A percentile compares a stretch with the other conserved stretches of the same genome.
Evolutionary conservation across 140 eudicot genomes (phyloP).

Genomic region (Bidens hawaiensis): DNA sequence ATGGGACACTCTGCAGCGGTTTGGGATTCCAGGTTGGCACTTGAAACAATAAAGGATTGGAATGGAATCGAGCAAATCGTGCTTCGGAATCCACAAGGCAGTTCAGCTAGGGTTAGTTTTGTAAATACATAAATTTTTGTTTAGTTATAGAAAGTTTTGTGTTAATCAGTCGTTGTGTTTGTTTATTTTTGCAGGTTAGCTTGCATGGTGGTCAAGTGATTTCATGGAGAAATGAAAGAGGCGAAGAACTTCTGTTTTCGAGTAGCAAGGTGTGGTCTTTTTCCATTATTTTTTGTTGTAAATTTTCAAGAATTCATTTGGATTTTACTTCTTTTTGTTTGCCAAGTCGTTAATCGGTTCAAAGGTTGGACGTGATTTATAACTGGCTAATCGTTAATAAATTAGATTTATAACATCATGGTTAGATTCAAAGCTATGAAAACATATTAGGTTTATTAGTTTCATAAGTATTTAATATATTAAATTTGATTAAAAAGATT

Average conservation of each 20-base stretch:
- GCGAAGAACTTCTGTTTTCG: constrained; percentile 83
- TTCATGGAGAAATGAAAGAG: constrained; percentile 83
- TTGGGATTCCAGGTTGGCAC: constrained; percentile 64
- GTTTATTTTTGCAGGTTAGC: constrained; percentile 45
- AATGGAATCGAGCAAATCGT: constrained; percentile 68
- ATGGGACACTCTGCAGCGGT: constrained; percentile 75
- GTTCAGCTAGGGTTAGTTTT: constrained; percentile 54
- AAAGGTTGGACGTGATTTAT: background rate
- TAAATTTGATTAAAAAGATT: background rate
- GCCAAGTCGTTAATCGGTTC: background rate
- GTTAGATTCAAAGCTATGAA: background rate
- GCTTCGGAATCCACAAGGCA: constrained; percentile 73
- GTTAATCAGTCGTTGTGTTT: background rate
- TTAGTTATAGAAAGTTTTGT: background rate
- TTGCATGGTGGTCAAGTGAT: constrained; percentile 80
- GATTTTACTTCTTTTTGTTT: background rate
- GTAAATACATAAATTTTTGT: background rate
- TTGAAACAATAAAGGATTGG: constrained; percentile 59
- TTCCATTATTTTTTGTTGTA: background rate
- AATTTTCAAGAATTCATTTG: background rate
- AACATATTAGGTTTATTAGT: background rate
- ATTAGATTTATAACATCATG: background rate
- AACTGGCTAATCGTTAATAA: background rate
- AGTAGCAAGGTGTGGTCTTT: constrained; percentile 66
- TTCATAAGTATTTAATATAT: background rate